phyloP scores from a whole-genome alignment of 805 yeast species.

The Candida schatavii region DNA sequence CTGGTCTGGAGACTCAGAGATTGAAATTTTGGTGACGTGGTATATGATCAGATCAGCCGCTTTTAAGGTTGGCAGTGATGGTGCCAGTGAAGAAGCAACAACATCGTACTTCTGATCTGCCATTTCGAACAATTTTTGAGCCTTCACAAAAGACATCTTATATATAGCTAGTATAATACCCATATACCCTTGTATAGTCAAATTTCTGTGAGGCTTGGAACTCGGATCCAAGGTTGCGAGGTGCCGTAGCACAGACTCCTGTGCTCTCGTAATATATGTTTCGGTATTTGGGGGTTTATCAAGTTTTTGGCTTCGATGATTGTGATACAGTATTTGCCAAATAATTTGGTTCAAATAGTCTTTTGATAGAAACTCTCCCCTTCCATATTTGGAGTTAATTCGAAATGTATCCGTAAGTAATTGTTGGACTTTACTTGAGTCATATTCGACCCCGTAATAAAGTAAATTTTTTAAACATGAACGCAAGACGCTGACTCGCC shows the following conservation, averaged over 20 bases:
- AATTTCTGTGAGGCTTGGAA: conserved; percentile 12
- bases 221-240: conserved; percentile 8
- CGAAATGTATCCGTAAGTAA: conserved; percentile 18
- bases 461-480: conserved; percentile 24
- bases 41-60: conserved; percentile 20
- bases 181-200: conserved; percentile 32
- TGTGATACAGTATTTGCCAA: conserved; percentile 21
- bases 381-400: conserved; percentile 3
- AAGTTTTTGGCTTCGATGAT: neutral
- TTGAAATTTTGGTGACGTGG: conserved; percentile 22
- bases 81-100: neutral
- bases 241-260: conserved; percentile 24
- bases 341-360: conserved; percentile 20
- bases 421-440: conserved; percentile 16
- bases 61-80: neutral
- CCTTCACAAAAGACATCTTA: conserved; percentile 21
- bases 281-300: conserved; percentile 1
- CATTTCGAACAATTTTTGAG: conserved; percentile 23
- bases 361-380: conserved; percentile 16
- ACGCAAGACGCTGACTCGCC: conserved; percentile 17
- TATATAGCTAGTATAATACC: conserved; percentile 34
- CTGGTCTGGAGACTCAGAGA: conserved; percentile 34
- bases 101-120: conserved; percentile 22
- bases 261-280: conserved; percentile 21
- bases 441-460: conserved; percentile 24